phyloP scores from a whole-genome alignment of 1,284 basidiomycete genomes.

The Rhodotorula mucilaginosa region DNA sequence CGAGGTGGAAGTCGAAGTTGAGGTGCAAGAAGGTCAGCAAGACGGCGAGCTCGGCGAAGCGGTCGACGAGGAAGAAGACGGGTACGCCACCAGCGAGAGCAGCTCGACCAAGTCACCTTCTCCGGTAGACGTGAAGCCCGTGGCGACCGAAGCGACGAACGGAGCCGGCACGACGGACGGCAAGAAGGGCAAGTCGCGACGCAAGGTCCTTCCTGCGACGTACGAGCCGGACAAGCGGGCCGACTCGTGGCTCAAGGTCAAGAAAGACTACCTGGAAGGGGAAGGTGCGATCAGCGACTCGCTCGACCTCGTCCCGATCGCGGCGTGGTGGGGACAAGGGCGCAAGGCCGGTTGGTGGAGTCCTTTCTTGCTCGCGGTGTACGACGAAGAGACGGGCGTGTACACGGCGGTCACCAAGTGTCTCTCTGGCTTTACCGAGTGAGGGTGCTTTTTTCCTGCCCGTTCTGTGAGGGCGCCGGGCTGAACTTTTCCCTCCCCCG shows the following conservation, averaged over 20 bases:
- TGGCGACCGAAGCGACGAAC: neutral
- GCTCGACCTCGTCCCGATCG: conserved; percentile 65
- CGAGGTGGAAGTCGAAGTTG: conserved; percentile 43
- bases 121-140: conserved; percentile 29
- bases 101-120: conserved; percentile 39
- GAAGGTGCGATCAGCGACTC: conserved; percentile 52
- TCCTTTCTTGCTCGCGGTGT: conserved; percentile 75
- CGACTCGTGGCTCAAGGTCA: conserved; percentile 65
- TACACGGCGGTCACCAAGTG: conserved; percentile 78
- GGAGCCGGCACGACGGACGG: neutral
- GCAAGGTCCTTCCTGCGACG: conserved; percentile 75
- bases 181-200: conserved; percentile 4
- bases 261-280: conserved; percentile 65
- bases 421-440: conserved; percentile 75
- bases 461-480: neutral
- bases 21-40: conserved; percentile 40
- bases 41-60: conserved; percentile 43
- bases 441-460: conserved; percentile 60
- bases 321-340: conserved; percentile 90
- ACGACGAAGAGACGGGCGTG: conserved; percentile 67
- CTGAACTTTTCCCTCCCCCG: neutral
- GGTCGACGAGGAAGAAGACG: conserved; percentile 18
- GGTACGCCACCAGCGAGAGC: conserved; percentile 45
- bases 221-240: conserved; percentile 71
- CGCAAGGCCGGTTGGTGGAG: conserved; percentile 91